Evolutionary conservation across 495 filamentous ascomycete species (phyloP), one percentile per base, ranked within the genome.

Genomic region (Xylaria bambusicola): DNA sequence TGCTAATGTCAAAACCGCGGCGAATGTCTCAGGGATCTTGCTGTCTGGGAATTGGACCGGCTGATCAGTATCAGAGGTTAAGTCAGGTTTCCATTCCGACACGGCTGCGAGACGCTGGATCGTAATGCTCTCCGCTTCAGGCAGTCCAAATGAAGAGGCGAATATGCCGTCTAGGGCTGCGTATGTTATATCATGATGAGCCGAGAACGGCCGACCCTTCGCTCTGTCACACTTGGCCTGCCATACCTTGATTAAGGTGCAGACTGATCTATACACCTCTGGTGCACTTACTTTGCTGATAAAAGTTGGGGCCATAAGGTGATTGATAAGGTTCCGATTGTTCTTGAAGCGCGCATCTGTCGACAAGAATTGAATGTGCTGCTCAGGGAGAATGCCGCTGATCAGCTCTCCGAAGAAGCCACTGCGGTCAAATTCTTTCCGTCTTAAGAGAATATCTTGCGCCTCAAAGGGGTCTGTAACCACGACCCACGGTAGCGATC

Each of bases 391-490:
- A 12, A 51, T 51, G 6, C 48, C 48, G 4, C 48, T 31, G 31
- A 51, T 51, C 10, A 51, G 27, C 31, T 51, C 48, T 7, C 18
- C 17, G 8, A 51, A 51, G 18, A 51, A 51, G 31, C 29, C 31
- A 24, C 48, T 51, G 31, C 48, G 48, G 31, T 51, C 48, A 24
- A 51, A 51, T 10, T 51, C 48, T 36, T n/a, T 55, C 61, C 76
- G 69, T 7, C 69, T 52, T 35, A 68, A 41, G n/a, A 72, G 54
- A 21, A 77, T 66, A 54, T 79, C 76, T 26, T 70, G 65, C 15
- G 66, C 33, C 55, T 79, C 73, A 17, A 66, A 59, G 24, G 57
- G 67, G 47, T 79, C 75, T 15, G 61, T 57, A 9, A 79, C 20
- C 7, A 77, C 35, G 13, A 77, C 53, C 52, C 57, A 68, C 7